A percentile compares a stretch with the other conserved stretches of the same genome.
phyloP scores from a whole-genome alignment of 1,139 yeast genomes.

The Hyphopichia pseudoburtonii region DNA sequence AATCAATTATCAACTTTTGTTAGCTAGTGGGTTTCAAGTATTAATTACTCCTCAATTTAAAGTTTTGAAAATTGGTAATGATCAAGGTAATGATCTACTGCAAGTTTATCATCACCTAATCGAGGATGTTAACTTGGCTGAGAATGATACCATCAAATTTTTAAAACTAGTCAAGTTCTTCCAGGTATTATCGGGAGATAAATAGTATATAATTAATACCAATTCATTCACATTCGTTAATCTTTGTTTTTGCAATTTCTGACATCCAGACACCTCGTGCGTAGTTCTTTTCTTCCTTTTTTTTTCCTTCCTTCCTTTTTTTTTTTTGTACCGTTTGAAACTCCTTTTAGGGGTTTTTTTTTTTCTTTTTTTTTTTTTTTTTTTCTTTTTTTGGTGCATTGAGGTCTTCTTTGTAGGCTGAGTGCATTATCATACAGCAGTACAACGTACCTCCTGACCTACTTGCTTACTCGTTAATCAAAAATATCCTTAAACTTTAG shows the following conservation, averaged over 20 bases:
- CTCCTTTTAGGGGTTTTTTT: background rate
- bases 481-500: too few relatives aligned
- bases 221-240: too few relatives aligned
- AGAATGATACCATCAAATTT: background rate
- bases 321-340: background rate
- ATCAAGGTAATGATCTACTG: background rate
- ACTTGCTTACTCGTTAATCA: too few relatives aligned
- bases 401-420: too few relatives aligned
- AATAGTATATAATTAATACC: background rate
- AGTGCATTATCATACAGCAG: too few relatives aligned
- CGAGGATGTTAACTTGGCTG: background rate
- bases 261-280: background rate
- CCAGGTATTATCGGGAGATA: background rate
- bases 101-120: too few relatives aligned
- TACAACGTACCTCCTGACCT: too few relatives aligned
- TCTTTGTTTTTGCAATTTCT: too few relatives aligned
- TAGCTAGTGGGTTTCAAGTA: background rate
- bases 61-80: background rate
- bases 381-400: too few relatives aligned
- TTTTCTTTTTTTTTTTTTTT: background rate
- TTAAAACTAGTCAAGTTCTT: background rate
- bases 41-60: background rate
- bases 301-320: background rate
- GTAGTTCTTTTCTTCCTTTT: too few relatives aligned
- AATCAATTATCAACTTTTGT: background rate